Evolutionary conservation across 2,329 filamentous ascomycete species (phyloP).

Genomic region (Sporothrix globosa): DNA sequence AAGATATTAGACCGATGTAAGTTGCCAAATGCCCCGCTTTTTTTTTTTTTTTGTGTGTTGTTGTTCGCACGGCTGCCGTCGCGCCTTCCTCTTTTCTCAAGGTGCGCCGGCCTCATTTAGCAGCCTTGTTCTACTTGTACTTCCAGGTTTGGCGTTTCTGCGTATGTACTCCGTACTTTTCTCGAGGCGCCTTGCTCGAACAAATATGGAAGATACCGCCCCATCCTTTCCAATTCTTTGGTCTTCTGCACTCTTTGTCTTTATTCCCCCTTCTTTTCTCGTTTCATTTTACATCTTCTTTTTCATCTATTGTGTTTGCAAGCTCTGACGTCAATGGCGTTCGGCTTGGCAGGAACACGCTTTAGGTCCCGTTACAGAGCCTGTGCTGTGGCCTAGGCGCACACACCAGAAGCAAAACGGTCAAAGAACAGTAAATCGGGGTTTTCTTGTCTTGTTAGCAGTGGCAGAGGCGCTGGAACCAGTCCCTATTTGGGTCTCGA

Average conservation of each 20-base stretch:
- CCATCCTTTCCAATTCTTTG: not conserved
- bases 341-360: conserved; percentile 14
- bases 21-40: not conserved
- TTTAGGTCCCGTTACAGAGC: conserved; percentile 20
- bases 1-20: not conserved
- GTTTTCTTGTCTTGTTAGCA: not conserved
- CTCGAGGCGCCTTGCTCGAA: too few species aligned
- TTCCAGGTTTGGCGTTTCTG: not conserved
- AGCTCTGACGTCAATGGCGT: conserved; percentile 27
- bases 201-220: too few species aligned
- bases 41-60: not conserved
- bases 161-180: not conserved
- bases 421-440: not conserved
- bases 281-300: not conserved
- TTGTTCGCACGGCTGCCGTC: not conserved
- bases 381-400: not conserved
- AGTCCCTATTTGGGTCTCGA: conserved; percentile 5
- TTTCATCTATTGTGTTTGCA: not conserved
- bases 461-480: conserved; percentile 12
- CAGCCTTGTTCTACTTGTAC: conserved; percentile 19
- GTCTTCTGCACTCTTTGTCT: not conserved
- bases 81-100: conserved; percentile 9
- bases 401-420: not conserved
- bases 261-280: not conserved
- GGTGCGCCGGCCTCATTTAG: conserved; percentile 4